Conservation (phyloP, 306 rosid species). For the Arachis stenosperma region DNA sequence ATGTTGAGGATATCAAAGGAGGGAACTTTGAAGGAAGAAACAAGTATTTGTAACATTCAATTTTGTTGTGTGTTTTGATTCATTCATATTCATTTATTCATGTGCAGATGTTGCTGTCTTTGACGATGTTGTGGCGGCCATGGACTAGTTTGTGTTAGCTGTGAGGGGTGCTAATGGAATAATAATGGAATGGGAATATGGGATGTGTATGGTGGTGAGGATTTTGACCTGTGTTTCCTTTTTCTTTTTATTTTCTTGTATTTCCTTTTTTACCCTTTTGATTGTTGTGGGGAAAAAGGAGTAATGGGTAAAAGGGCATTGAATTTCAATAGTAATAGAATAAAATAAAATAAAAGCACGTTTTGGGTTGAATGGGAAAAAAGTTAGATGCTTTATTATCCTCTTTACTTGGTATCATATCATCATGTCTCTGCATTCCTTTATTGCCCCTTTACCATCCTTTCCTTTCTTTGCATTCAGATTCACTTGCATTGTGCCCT, state of each 20-base stretch:
- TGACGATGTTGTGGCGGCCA: conserved; percentile 56
- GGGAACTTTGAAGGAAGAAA: conserved; percentile 32
- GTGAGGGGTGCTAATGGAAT: not conserved
- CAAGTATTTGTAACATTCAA: too few species aligned
- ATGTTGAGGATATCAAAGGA: conserved; percentile 40
- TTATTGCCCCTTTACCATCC: conserved; percentile 26
- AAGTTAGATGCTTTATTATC: conserved; percentile 46
- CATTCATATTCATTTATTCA: too few species aligned
- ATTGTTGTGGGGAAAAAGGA: not conserved
- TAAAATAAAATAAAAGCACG: conserved; percentile 42
- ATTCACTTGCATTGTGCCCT: not conserved
- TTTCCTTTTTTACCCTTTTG: conserved; percentile 18
- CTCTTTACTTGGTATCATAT: conserved; percentile 36
- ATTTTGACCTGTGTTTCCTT: conserved; percentile 51
- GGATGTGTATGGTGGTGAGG: conserved; percentile 7
- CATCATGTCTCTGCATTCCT: conserved; percentile 41
- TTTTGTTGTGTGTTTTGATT: too few species aligned
- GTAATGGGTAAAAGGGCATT: conserved; percentile 41
- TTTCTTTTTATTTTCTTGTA: not conserved
- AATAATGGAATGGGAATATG: not conserved
- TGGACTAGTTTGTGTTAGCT: conserved; percentile 21
- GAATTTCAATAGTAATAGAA: conserved; percentile 9
- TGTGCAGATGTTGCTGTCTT: conserved; percentile 23
- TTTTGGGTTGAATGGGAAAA: conserved; percentile 51
- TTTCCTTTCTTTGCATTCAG: not conserved